phyloP scores from a whole-genome alignment of 345 rosid species.

The Anacardium occidentale region DNA sequence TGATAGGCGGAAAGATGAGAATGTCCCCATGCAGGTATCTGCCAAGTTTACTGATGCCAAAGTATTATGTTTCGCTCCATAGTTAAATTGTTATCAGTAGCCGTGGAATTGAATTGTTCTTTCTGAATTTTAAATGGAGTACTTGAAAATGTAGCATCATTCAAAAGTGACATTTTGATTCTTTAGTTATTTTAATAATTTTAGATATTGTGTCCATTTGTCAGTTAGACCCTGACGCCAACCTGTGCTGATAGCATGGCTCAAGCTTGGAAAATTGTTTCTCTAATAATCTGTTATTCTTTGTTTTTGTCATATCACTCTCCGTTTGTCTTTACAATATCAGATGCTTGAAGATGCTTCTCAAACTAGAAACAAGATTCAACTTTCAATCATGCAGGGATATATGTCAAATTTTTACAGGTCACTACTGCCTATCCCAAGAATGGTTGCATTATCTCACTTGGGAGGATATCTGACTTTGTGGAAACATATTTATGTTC shows the following conservation, averaged over 20 bases:
- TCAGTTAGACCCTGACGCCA: background rate
- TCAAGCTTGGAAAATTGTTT: constrained; percentile 1
- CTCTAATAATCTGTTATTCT: background rate
- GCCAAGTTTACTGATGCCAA: constrained; percentile 12
- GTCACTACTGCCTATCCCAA: constrained; percentile 38
- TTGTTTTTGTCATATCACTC: background rate
- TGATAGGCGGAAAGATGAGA: constrained; percentile 54
- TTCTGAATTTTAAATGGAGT: background rate
- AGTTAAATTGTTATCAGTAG: background rate
- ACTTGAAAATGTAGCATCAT: background rate
- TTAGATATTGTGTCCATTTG: background rate
- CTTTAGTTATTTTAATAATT: background rate
- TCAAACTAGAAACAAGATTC: constrained; percentile 54
- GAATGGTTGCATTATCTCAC: constrained; percentile 9
- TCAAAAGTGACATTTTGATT: background rate
- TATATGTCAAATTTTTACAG: constrained; percentile 80
- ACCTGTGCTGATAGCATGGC: background rate
- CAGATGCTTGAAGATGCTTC: constrained; percentile 76
- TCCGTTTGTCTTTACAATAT: constrained; percentile 1
- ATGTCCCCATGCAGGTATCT: constrained; percentile 62
- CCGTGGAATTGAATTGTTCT: background rate
- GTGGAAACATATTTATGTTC: constrained; percentile 28
- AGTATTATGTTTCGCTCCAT: background rate
- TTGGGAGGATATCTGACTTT: constrained; percentile 18
- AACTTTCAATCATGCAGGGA: constrained; percentile 86